Evolutionary conservation across 2,329 filamentous ascomycete species (phyloP).

Genomic region (Botryotinia narcissicola): DNA sequence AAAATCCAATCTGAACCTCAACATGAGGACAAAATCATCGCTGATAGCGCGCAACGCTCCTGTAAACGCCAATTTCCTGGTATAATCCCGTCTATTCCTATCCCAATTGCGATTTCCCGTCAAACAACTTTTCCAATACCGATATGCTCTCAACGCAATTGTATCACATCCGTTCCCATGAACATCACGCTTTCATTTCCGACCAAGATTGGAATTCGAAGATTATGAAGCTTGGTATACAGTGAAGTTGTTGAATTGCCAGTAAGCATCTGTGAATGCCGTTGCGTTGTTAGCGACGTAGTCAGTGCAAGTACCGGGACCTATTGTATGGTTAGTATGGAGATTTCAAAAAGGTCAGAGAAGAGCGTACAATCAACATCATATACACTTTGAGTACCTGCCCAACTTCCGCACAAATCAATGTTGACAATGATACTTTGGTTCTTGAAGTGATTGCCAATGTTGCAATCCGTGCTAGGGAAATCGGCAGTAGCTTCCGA

Average conservation of each 20-base stretch:
- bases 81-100: slow-evolving; percentile 1
- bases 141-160: background rate
- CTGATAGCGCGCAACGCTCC: background rate
- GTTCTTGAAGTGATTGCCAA: slow-evolving; percentile 65
- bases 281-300: slow-evolving; percentile 35
- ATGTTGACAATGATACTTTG: slow-evolving; percentile 80
- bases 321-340: slow-evolving; percentile 18
- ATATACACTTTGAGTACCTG: slow-evolving; percentile 52
- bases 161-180: background rate
- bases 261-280: slow-evolving; percentile 36
- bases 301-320: slow-evolving; percentile 31
- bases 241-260: slow-evolving; percentile 35
- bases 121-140: background rate
- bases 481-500: slow-evolving; percentile 47
- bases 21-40: background rate
- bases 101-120: background rate
- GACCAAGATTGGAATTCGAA: background rate
- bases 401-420: slow-evolving; percentile 86
- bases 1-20: background rate
- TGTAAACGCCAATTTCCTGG: background rate
- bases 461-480: slow-evolving; percentile 62
- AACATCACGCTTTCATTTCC: background rate
- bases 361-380: slow-evolving; percentile 31
- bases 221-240: slow-evolving; percentile 29
- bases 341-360: background rate